Evolutionary conservation across 768 basidiomycete species (phyloP), one percentile per base, ranked within the genome.

Genomic region (Trametes cubensis): DNA sequence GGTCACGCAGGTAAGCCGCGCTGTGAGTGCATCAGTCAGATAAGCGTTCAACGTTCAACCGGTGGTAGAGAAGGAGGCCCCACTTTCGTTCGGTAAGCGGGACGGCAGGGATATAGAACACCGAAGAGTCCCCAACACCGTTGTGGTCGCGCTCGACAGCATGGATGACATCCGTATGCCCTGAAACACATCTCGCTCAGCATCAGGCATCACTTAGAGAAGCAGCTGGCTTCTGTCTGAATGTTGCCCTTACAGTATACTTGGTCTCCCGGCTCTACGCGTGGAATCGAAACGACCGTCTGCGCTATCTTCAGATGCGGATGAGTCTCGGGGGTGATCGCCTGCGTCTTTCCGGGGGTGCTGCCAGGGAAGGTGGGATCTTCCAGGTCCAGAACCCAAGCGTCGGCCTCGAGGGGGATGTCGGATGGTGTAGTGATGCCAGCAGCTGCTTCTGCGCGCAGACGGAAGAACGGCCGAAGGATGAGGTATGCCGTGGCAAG

Each of bases 71-170:
- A 48, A 50, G 40, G 15, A 20, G 23, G 26, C 66, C 28, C 49
- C 23, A 72, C 68, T 70, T 90, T 62, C 78, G 75, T 4, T 82
- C 80, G 2, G 88, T 90, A 42, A 83, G 74, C 0, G 89, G 89
- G 2, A 86, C 84, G 4, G 90, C 84, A 2, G 86, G 85, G 54
- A 92, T 91, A 64, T 92, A 92, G 80, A 92, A 85, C 50, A 90
- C 90, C 58, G 84, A 82, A 30, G 86, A 87, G 64, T 86, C 85
- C 47, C 66, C 75, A 0, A 69, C 61, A 1, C 87, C 87, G 1
- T 73, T 79, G 71, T 89, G 85, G 60, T 84, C 80, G 49, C 60
- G 40, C 62, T 81, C 81, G 41, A 83, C 80, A 4, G 80, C 75
- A 66, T 83, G 81, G 2, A 83, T 66, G 38, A 78, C 69, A 57